Conservation (phyloP, 805 yeast genomes). For the Wickerhamomyces chambardii region DNA sequence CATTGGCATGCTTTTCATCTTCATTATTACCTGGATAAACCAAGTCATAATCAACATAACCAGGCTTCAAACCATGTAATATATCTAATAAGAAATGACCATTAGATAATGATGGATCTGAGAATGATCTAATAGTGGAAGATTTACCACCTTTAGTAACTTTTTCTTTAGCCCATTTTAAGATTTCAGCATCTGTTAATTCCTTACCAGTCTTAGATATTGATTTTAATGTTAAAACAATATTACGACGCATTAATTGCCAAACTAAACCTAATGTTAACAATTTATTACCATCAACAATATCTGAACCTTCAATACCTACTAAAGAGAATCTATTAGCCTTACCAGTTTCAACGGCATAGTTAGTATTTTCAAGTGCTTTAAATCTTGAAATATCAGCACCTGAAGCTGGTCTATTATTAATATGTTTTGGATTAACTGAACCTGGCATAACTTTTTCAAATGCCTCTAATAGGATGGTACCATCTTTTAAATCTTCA, state of each 20-base stretch:
- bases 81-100: conserved; percentile 86
- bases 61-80: conserved; percentile 90
- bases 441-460: conserved; percentile 95
- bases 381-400: conserved; percentile 80
- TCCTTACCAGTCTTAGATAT: conserved; percentile 68
- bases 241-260: conserved; percentile 98
- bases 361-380: conserved; percentile 95
- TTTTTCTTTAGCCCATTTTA: conserved; percentile 89
- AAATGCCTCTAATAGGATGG: conserved; percentile 80
- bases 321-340: conserved; percentile 88
- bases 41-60: conserved; percentile 92
- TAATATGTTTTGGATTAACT: conserved; percentile 70
- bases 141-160: conserved; percentile 80
- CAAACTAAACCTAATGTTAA: conserved; percentile 90
- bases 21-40: conserved; percentile 74
- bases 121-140: conserved; percentile 70
- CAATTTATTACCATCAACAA: conserved; percentile 85
- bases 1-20: conserved; percentile 88
- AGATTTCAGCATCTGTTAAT: conserved; percentile 75
- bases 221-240: conserved; percentile 70
- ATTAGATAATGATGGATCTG: conserved; percentile 66
- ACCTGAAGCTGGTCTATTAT: conserved; percentile 74
- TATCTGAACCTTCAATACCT: conserved; percentile 97
- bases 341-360: conserved; percentile 95
- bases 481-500: conserved; percentile 93